A percentile compares a stretch with the other conserved stretches of the same genome.
Conservation (phyloP, 2,329 filamentous ascomycete genomes). For the Elsinoe necatrix region DNA sequence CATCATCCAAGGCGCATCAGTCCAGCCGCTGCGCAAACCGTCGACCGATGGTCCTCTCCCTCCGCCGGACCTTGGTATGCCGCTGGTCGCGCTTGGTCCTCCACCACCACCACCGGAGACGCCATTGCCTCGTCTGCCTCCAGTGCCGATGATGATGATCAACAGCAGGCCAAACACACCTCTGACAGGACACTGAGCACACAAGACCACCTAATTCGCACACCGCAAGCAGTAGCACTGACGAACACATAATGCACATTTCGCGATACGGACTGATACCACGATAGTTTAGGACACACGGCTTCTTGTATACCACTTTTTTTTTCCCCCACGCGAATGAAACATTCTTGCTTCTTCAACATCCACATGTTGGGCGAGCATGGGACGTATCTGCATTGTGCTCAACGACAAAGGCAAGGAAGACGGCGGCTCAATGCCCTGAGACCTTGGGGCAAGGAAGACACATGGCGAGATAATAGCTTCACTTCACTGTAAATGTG, state of each 20-base stretch:
- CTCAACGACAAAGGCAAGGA: not conserved
- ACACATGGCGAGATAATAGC: not conserved
- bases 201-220: not conserved
- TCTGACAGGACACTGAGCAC: not conserved
- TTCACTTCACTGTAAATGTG: constrained; percentile 11
- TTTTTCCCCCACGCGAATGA: not conserved
- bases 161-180: not conserved
- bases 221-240: not conserved
- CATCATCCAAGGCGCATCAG: constrained; percentile 11
- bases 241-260: not conserved
- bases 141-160: not conserved
- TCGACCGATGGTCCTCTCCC: constrained; percentile 16
- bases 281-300: not conserved
- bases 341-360: not conserved
- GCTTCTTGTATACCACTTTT: constrained; percentile 4
- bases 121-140: constrained; percentile 31
- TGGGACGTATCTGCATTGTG: not conserved
- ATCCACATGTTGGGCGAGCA: not conserved
- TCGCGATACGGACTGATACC: not conserved
- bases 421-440: constrained; percentile 1
- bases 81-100: constrained; percentile 35
- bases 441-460: not conserved
- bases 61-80: constrained; percentile 28
- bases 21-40: constrained; percentile 1
- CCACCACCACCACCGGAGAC: constrained; percentile 39